These are phyloP conservation scores for Sordariomycetes sp. DNA, from an alignment of 2,329 filamentous ascomycete genomes.

Conservation along the genomic window DNA sequence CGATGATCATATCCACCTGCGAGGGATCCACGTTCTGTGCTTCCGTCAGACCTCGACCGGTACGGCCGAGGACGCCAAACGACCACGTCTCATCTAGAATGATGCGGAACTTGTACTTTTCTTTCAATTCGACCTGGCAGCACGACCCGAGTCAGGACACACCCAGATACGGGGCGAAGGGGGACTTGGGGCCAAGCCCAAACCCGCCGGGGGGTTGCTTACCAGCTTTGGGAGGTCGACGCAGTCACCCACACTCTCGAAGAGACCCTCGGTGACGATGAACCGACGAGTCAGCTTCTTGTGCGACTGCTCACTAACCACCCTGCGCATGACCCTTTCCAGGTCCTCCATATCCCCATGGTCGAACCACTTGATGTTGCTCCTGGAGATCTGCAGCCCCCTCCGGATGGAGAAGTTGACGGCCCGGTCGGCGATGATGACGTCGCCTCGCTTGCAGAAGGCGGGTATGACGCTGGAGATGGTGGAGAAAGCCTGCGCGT, in stretches of 20 bases:
- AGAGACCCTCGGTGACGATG: slow-evolving; percentile 90
- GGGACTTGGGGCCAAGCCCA: background rate
- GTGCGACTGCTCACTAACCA: slow-evolving; percentile 75
- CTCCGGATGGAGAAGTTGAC: slow-evolving; percentile 92
- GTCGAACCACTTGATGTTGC: slow-evolving; percentile 86
- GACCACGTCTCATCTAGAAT: slow-evolving; percentile 98
- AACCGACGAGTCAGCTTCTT: slow-evolving; percentile 88
- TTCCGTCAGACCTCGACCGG: slow-evolving; percentile 86
- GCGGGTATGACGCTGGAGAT: slow-evolving; percentile 95
- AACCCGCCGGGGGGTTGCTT: slow-evolving; percentile 18
- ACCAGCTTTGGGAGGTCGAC: slow-evolving; percentile 78
- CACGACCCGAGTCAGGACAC: background rate
- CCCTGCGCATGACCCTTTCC: slow-evolving; percentile 72
- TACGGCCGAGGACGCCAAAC: slow-evolving; percentile 86
- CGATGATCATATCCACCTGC: slow-evolving; percentile 94
- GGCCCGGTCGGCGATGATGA: slow-evolving; percentile 89
- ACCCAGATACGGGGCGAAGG: background rate
- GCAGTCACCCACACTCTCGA: slow-evolving; percentile 81
- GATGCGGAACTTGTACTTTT: slow-evolving; percentile 94
- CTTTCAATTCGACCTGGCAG: slow-evolving; percentile 63
- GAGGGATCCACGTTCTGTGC: slow-evolving; percentile 91
- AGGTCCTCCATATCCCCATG: slow-evolving; percentile 95
- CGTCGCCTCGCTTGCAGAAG: slow-evolving; percentile 93
- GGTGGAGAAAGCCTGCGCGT: slow-evolving; percentile 91
- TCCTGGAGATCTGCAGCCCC: slow-evolving; percentile 85